phyloP scores from a whole-genome alignment of 2,329 filamentous ascomycete species.

The Thielaviopsis musarum region DNA sequence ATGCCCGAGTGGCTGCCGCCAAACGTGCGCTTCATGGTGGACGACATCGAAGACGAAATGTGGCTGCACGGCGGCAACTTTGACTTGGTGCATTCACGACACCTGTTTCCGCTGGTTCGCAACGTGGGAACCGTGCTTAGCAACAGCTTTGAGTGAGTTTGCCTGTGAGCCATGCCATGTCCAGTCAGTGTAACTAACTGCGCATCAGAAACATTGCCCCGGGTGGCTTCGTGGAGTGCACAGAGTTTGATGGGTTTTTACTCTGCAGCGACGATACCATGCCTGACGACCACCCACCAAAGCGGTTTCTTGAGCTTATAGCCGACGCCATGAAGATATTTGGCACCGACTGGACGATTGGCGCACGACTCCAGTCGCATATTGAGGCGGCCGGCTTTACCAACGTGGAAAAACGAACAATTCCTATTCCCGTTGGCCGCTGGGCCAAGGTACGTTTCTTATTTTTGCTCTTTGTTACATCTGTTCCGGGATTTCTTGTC shows the following conservation, averaged over 20 bases:
- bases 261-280: constrained; percentile 29
- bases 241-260: constrained; percentile 26
- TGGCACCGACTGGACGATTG: constrained; percentile 23
- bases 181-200: not conserved
- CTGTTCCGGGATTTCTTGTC: too few relatives aligned
- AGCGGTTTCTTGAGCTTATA: constrained; percentile 20
- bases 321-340: constrained; percentile 20
- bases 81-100: constrained; percentile 38
- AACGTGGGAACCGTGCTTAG: constrained; percentile 31
- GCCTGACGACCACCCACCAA: constrained; percentile 23
- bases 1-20: constrained; percentile 34
- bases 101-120: constrained; percentile 32
- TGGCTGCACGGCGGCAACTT: constrained; percentile 34
- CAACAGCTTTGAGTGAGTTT: constrained; percentile 20
- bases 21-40: constrained; percentile 45
- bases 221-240: constrained; percentile 36
- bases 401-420: constrained; percentile 21
- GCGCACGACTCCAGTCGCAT: constrained; percentile 19
- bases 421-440: constrained; percentile 28
- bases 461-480: not conserved
- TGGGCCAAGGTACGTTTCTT: constrained; percentile 26
- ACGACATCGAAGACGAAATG: constrained; percentile 39
- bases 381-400: constrained; percentile 28
- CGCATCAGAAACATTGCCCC: constrained; percentile 18
- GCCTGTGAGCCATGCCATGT: not conserved